phyloP scores from a whole-genome alignment of 106 monocot genomes.

The Dendrobium nobile region DNA sequence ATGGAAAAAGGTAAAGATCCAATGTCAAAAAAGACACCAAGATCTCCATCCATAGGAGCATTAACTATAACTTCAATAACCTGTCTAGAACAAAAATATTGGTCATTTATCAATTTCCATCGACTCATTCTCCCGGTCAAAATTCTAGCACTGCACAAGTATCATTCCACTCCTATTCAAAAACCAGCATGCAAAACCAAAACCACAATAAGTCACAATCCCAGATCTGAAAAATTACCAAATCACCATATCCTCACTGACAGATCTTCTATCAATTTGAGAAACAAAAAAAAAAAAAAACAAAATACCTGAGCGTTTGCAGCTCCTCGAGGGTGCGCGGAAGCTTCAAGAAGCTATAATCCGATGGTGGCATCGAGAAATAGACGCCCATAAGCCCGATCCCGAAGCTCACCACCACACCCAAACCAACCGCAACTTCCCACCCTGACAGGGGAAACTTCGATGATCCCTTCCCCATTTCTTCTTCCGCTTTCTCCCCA shows the following conservation, averaged over 20 bases:
- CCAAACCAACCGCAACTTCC: constrained; percentile 46
- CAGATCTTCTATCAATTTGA: background rate
- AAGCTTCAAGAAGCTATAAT: constrained; percentile 95
- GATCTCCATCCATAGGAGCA: background rate
- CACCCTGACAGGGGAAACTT: constrained; percentile 45
- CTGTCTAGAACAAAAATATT: background rate
- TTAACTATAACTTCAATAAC: background rate
- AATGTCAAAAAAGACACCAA: background rate
- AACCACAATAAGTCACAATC: background rate
- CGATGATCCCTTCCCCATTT: constrained; percentile 23
- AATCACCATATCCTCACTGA: background rate
- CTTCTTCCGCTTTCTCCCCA: background rate
- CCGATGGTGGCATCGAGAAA: constrained; percentile 75
- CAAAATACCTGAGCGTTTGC: constrained; percentile 53
- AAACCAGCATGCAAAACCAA: background rate
- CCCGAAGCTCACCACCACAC: constrained; percentile 38
- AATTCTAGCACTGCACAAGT: background rate
- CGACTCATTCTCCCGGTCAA: background rate
- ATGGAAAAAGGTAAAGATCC: background rate
- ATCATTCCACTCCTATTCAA: background rate
- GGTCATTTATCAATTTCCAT: background rate
- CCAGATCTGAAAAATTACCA: background rate
- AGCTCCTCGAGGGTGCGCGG: constrained; percentile 78
- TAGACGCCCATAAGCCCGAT: constrained; percentile 67
- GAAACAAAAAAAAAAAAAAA: background rate